These are phyloP conservation scores for Epichloe uncinata DNA, from an alignment of 2,329 filamentous ascomycete species.

Conservation along the genomic window DNA sequence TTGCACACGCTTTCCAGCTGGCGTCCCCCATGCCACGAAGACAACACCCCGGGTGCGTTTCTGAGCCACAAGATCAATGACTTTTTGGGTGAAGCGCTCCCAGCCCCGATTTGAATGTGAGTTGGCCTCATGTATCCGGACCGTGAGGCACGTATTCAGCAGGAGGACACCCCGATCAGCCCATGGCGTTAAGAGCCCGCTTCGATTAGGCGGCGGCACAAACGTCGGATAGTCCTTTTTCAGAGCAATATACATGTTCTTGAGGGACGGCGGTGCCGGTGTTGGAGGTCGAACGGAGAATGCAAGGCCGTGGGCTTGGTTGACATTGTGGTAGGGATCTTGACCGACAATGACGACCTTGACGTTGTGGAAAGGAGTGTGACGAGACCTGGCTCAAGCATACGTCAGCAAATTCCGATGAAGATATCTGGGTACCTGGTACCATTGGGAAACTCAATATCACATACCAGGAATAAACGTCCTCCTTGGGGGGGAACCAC, in stretches of 20 bases:
- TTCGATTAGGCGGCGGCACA: conserved; percentile 57
- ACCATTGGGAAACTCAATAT: background rate
- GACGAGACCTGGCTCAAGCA: conserved; percentile 26
- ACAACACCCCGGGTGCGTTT: conserved; percentile 72
- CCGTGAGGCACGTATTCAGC: conserved; percentile 89
- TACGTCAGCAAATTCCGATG: background rate
- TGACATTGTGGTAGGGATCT: conserved; percentile 91
- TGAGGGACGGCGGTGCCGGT: conserved; percentile 73
- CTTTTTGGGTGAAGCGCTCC: conserved; percentile 84
- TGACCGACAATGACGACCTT: conserved; percentile 91
- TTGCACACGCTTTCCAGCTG: conserved; percentile 65
- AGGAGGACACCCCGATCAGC: conserved; percentile 85
- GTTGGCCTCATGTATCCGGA: conserved; percentile 78
- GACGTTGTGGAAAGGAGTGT: conserved; percentile 77
- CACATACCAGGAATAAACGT: conserved; percentile 85
- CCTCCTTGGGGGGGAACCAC: conserved; percentile 75
- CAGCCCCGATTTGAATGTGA: conserved; percentile 78
- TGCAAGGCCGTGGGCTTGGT: conserved; percentile 90
- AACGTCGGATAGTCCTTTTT: conserved; percentile 82
- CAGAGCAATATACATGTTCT: conserved; percentile 85
- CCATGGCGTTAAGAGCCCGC: conserved; percentile 83
- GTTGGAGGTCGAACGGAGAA: conserved; percentile 91
- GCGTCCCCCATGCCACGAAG: conserved; percentile 86
- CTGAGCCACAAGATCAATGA: conserved; percentile 75
- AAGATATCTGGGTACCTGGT: background rate